Conservation (phyloP, 2,329 filamentous ascomycete genomes). For the Cylindrodendrum hubeiense region DNA sequence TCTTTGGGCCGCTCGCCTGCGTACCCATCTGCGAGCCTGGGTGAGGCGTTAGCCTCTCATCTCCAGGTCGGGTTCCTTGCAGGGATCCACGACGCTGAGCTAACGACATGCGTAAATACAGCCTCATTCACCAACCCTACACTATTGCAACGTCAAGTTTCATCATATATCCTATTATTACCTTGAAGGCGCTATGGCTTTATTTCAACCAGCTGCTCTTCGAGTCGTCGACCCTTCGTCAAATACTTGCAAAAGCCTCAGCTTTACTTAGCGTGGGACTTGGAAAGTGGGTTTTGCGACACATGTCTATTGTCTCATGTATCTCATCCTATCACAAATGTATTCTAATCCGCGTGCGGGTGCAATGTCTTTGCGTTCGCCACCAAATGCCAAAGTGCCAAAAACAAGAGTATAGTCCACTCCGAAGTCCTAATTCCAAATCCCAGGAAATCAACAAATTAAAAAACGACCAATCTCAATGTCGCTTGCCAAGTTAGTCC, state of each 20-base stretch:
- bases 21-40: not conserved
- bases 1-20: not conserved
- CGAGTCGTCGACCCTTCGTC: too few species aligned
- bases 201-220: too few species aligned
- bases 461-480: not conserved
- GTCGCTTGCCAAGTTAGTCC: constrained; percentile 10
- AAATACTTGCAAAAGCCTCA: too few species aligned
- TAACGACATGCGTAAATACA: not conserved
- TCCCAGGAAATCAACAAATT: not conserved
- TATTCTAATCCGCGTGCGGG: constrained; percentile 5
- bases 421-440: not conserved
- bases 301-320: not conserved
- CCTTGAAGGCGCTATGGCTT: not conserved
- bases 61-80: not conserved
- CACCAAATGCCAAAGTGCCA: constrained; percentile 18
- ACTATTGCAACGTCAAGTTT: not conserved
- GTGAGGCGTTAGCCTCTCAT: not conserved
- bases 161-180: too few species aligned
- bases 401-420: constrained; percentile 1
- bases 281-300: too few species aligned
- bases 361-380: constrained; percentile 6
- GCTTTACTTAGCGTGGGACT: too few species aligned
- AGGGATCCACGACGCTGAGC: not conserved
- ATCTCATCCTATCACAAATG: constrained; percentile 4
- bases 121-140: not conserved